Base-by-base conservation (phyloP, 2,329 filamentous ascomycete species). In the Zelopaecilomyces penicillatus region DNA sequence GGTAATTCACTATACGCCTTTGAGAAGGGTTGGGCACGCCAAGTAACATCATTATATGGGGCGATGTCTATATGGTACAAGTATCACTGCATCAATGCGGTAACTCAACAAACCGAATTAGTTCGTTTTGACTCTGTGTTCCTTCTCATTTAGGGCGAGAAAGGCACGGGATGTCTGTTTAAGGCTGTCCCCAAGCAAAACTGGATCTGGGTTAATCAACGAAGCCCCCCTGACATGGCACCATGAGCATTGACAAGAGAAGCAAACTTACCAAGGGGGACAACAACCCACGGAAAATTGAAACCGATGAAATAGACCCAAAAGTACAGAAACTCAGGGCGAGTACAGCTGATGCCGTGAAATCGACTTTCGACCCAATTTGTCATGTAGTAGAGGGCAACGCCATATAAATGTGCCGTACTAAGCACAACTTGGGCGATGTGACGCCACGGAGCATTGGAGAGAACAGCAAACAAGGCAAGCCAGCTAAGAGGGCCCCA, bases 221-320 rank as follows among this genome's bases (percentile, higher is more conserved):
- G 19, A 19, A 19, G 19, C 19, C 19, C 19, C 19, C 19, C 19
- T 19, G 19, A 19, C 19, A 19, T 3, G 19, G 19, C 19, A 19
- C 19, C 19, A 19, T 19, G 19, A 19, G 19, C 19, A 19, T 19
- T 19, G 19, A 9, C 32, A 34, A 34, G 39, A 27, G 30, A 31
- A 6, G 31, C 28, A 4, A 5, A 70, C 75, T 64, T 54, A 80
- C 77, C 55, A 3, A 65, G 53, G 5, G 80, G 80, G 27, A 82
- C 68, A 1, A 80, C 52, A 1, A 68, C 72, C 80, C 80, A 83
- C 1, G 78, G 76, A 11, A 70, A 56, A 54, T 83, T 83, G 58
- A 81, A 74, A 3, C 73, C 74, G 5, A 77, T 65, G 49, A 79
- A 83, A 53, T 83, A 83, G 12, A 76, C 64, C 78, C 78, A 83